Base-by-base conservation (phyloP, 176 grass and related monocot genomes). In the Alloteropsis semialata region DNA sequence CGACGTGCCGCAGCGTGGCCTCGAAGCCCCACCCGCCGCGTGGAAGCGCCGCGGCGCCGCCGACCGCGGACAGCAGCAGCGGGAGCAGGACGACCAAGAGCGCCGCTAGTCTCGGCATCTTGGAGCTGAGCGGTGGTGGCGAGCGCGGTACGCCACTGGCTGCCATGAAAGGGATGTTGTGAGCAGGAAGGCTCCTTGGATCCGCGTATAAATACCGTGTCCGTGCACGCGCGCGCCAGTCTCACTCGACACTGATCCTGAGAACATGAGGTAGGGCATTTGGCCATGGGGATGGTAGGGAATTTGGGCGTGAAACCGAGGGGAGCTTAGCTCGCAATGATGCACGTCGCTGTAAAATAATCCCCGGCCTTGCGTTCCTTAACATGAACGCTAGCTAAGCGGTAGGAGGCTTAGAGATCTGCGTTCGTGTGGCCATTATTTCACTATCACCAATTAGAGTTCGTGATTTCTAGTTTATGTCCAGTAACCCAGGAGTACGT, bases 1-100 rank as follows among this genome's bases (percentile, higher is more conserved):
- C 90, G 3, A 90, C 77, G 43, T 90, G 92, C 33, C 39, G 76
- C 22, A 94, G 90, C 62, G 78, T 78, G 30, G 81, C 84, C 62
- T 86, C 34, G 79, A 92, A 95, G 65, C 92, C 78, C 16, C 85
- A 69, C 3, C 41, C 51, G 11, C 55, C 58, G 4, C 37, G 1
- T 28, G 74, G 7, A 24, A 46, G 24, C 30, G 22, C 37, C 5
- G 48, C 68, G 3, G 24, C 71, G 38, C 43, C 64, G 33, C 13
- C 10, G 3, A 0, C 28, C 2, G 30, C 1, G 69, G 69, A 57
- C 6, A 80, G 60, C 5, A 59, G 48, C 3, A 21, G 13, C 9
- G 76, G 60, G 34, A 84, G 69, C 51, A 84, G 38, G 76, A 29
- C 24, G 19, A 85, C 33, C 87, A 81, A 25, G 53, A 62, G 4